Base-by-base conservation (phyloP, 139 green algal genomes). In the Ettlia oleoabundans region DNA sequence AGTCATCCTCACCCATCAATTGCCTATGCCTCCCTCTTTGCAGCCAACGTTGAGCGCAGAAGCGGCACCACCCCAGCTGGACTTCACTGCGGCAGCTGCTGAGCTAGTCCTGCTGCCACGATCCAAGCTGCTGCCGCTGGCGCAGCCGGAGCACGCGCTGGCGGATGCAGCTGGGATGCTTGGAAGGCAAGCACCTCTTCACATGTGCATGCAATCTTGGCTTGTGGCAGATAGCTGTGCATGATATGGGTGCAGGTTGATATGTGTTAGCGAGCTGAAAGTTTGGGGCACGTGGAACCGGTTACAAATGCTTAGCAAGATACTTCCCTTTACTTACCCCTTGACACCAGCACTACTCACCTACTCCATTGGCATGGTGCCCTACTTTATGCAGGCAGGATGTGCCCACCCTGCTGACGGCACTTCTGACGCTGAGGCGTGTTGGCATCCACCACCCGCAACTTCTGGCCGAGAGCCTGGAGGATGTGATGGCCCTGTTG, bases 351-450 rank as follows among this genome's bases (percentile, higher is more conserved):
- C n/a, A n/a, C n/a, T n/a, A n/a, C n/a, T n/a, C n/a, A n/a, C n/a
- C n/a, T n/a, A n/a, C n/a, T n/a, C n/a, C n/a, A n/a, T n/a, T n/a
- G n/a, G n/a, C n/a, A n/a, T n/a, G n/a, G n/a, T n/a, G n/a, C n/a
- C n/a, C n/a, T n/a, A n/a, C n/a, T n/a, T n/a, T n/a, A n/a, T n/a
- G 68, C 68, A 76, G 53, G 73, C 73, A 80, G 24, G 73, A 80
- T 33, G 33, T 52, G 52, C 73, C 52, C 1, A 61, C 63, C 42
- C 53, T 80, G 73, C 73, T 69, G 22, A 67, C 37, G 3, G 73
- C 53, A 26, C 53, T 80, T 51, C 52, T 80, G 19, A 80, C 73
- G 53, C 37, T 80, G 53, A 51, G 73, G 19, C 73, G 73, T 4
- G 53, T 68, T 24, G 73, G 52, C 73, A 80, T 80, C 33, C 53